phyloP scores from a whole-genome alignment of 2,329 filamentous ascomycete species.

The Gremmenia infestans region DNA sequence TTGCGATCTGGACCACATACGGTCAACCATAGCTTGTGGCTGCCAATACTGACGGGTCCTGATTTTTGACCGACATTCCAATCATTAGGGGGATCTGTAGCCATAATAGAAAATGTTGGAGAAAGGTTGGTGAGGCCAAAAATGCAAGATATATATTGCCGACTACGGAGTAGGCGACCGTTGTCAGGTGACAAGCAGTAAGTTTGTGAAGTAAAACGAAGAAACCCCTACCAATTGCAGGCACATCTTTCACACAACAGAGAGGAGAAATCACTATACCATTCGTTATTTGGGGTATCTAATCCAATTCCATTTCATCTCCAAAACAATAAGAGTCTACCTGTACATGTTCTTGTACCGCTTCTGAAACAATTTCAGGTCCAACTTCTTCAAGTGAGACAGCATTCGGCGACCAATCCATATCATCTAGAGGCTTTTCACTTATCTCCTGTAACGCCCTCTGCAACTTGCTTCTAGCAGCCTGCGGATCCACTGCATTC shows the following conservation, averaged over 20 bases:
- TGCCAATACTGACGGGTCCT: slow-evolving; percentile 12
- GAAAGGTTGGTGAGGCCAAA: not conserved
- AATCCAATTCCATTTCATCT: slow-evolving; percentile 28
- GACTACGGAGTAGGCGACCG: no score
- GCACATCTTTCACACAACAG: no score
- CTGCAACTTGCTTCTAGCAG: slow-evolving; percentile 21
- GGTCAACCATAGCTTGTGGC: slow-evolving; percentile 17
- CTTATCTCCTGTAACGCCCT: slow-evolving; percentile 25
- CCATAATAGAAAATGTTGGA: not conserved
- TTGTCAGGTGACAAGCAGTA: no score
- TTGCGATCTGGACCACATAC: slow-evolving; percentile 21
- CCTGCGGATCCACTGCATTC: slow-evolving; percentile 11
- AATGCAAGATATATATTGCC: no score
- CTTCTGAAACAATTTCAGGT: not conserved
- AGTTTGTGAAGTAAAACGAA: no score
- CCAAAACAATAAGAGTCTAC: slow-evolving; percentile 3
- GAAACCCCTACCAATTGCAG: no score
- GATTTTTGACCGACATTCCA: not conserved
- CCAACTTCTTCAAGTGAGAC: slow-evolving; percentile 26
- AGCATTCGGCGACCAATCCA: slow-evolving; percentile 32
- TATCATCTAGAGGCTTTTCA: slow-evolving; percentile 28
- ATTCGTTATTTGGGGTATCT: not conserved
- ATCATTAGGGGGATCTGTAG: not conserved
- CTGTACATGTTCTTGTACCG: not conserved
- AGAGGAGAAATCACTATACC: no score